These are phyloP conservation scores for Xylaria sp. DNA, from an alignment of 2,329 filamentous ascomycete species.

Conservation along the genomic window DNA sequence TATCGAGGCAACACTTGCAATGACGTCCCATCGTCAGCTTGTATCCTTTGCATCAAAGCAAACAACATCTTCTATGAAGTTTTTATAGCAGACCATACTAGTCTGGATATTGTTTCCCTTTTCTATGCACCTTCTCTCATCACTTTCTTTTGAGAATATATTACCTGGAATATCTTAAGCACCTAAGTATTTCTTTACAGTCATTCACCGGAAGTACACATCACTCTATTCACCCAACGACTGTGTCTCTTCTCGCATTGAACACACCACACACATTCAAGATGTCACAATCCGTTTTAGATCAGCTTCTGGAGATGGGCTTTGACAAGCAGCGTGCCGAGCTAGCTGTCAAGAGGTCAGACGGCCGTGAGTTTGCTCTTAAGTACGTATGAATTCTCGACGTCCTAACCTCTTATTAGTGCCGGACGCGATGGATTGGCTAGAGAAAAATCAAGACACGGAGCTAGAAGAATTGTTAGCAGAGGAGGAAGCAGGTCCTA, in stretches of 20 bases:
- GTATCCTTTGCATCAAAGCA: neutral
- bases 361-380: conserved; percentile 70
- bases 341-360: conserved; percentile 84
- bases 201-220: conserved; percentile 1
- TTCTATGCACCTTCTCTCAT: neutral
- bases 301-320: conserved; percentile 74
- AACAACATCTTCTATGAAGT: neutral
- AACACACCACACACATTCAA: conserved; percentile 44
- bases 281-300: conserved; percentile 70
- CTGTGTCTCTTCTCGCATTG: conserved; percentile 13
- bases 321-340: conserved; percentile 87
- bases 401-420: conserved; percentile 62
- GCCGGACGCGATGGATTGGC: conserved; percentile 91
- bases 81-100: conserved; percentile 12
- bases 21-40: conserved; percentile 40
- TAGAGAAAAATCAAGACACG: conserved; percentile 91
- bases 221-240: neutral
- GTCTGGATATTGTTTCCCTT: conserved; percentile 1
- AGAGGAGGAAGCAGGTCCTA: conserved; percentile 63
- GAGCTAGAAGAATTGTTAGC: conserved; percentile 82
- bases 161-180: neutral
- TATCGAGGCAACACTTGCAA: conserved; percentile 41
- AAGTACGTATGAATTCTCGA: neutral
- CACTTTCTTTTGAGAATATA: neutral
- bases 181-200: neutral